Conservation (phyloP, 306 rosid genomes). For the Acacia acuminata region DNA sequence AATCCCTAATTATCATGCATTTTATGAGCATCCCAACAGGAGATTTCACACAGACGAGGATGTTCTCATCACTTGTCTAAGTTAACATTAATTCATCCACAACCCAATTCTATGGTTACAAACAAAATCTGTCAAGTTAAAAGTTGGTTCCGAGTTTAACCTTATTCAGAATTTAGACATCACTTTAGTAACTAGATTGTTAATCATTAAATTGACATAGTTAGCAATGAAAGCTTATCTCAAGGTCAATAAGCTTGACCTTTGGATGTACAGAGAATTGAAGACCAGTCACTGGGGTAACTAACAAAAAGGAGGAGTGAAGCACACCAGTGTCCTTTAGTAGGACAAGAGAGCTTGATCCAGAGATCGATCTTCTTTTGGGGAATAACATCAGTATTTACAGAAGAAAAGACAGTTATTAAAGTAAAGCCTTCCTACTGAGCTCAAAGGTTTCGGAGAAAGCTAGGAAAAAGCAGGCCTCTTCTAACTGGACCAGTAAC, state of each 20-base stretch:
- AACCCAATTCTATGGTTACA: neutral
- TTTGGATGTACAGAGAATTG: neutral
- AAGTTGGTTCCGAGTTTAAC: neutral
- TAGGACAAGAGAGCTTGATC: neutral
- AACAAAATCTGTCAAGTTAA: neutral
- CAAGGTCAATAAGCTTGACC: neutral
- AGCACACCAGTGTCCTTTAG: neutral
- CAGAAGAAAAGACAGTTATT: neutral
- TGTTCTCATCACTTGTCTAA: neutral
- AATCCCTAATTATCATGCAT: neutral
- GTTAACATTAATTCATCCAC: neutral
- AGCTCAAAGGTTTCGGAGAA: neutral
- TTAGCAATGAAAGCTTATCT: neutral
- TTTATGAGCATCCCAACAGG: neutral
- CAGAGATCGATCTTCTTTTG: neutral
- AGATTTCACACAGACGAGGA: neutral
- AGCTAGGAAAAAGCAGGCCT: neutral
- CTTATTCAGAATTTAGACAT: neutral
- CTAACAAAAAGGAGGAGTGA: neutral
- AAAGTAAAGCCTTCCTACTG: neutral
- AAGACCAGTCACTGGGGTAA: neutral
- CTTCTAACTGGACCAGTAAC: slow-evolving; percentile 15
- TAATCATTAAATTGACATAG: neutral
- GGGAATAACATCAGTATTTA: neutral
- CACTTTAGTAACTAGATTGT: neutral